A percentile compares a stretch with the other conserved stretches of the same genome.
phyloP scores from a whole-genome alignment of 169 alveolate species.

The Theileria orientalis region DNA sequence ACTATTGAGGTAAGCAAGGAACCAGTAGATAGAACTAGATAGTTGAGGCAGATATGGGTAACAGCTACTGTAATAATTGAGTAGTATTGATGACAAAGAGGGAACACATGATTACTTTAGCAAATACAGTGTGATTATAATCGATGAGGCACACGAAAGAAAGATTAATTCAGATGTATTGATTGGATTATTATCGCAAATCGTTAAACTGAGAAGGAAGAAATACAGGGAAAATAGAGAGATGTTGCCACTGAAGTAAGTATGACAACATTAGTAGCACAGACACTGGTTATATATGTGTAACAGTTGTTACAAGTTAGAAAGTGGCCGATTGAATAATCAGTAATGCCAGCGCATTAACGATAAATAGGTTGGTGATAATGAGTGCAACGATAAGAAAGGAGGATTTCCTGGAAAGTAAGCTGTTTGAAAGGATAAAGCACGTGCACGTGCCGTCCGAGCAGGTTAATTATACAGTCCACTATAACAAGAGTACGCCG shows the following conservation, averaged over 20 bases:
- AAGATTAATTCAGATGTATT: conserved; percentile 96
- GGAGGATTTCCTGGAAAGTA: conserved; percentile 64
- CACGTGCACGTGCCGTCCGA: conserved; percentile 66
- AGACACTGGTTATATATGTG: no score
- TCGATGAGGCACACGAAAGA: conserved; percentile 99
- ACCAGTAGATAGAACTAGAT: no score
- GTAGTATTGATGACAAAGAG: no score
- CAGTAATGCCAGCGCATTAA: no score
- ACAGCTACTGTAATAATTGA: no score
- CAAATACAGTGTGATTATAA: conserved; percentile 92
- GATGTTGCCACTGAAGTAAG: conserved; percentile 53
- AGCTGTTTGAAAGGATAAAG: conserved; percentile 55
- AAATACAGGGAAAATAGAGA: conserved; percentile 10
- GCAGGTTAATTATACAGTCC: conserved; percentile 57
- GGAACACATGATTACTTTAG: conserved; percentile 69
- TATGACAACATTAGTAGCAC: no score
- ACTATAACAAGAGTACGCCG: conserved; percentile 63
- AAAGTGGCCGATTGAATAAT: no score
- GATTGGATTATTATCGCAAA: conserved; percentile 94
- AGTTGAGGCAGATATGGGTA: no score
- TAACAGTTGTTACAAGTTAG: no score
- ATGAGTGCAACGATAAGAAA: conserved; percentile 97
- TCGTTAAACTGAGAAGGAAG: conserved; percentile 53
- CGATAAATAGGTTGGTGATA: conserved; percentile 88
- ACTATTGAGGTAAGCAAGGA: conserved; percentile 47